These are phyloP conservation scores for Penicillium manginii DNA, from an alignment of 495 filamentous ascomycete species.

Conservation along the genomic window DNA sequence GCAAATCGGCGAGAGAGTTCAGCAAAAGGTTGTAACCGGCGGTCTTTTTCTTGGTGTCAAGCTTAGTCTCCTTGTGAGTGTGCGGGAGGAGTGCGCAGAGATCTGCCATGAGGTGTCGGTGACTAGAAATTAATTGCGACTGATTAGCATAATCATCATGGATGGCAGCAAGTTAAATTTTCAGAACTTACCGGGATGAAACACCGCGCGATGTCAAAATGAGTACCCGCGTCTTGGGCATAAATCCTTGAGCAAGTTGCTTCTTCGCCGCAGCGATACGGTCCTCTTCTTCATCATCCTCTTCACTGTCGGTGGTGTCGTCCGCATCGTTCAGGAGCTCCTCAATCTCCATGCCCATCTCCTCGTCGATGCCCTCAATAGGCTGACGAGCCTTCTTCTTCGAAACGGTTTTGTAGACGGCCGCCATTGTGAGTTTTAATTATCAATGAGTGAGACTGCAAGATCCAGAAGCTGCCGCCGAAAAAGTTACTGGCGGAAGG, in stretches of 20 bases:
- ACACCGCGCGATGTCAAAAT: slow-evolving; percentile 89
- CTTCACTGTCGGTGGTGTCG: slow-evolving; percentile 54
- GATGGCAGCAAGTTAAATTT: neutral
- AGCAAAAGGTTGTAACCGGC: slow-evolving; percentile 75
- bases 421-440: slow-evolving; percentile 66
- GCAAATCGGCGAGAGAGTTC: slow-evolving; percentile 95
- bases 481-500: slow-evolving; percentile 35
- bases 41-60: slow-evolving; percentile 89
- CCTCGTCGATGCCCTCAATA: slow-evolving; percentile 36
- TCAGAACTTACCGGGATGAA: slow-evolving; percentile 70
- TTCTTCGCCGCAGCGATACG: slow-evolving; percentile 39
- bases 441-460: slow-evolving; percentile 16
- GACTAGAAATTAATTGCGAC: slow-evolving; percentile 51
- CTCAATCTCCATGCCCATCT: slow-evolving; percentile 43
- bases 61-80: slow-evolving; percentile 89
- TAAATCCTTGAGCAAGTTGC: slow-evolving; percentile 45
- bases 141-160: neutral
- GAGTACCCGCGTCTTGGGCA: slow-evolving; percentile 72
- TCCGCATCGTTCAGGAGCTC: slow-evolving; percentile 45
- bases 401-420: slow-evolving; percentile 92
- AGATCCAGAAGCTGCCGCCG: slow-evolving; percentile 21
- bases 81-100: slow-evolving; percentile 89
- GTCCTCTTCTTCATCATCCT: slow-evolving; percentile 43
- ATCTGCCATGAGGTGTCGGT: slow-evolving; percentile 92
- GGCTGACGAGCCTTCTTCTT: slow-evolving; percentile 55